Conservation (phyloP, 2,329 filamentous ascomycete genomes). For the Pestalotiopsis sp. region DNA sequence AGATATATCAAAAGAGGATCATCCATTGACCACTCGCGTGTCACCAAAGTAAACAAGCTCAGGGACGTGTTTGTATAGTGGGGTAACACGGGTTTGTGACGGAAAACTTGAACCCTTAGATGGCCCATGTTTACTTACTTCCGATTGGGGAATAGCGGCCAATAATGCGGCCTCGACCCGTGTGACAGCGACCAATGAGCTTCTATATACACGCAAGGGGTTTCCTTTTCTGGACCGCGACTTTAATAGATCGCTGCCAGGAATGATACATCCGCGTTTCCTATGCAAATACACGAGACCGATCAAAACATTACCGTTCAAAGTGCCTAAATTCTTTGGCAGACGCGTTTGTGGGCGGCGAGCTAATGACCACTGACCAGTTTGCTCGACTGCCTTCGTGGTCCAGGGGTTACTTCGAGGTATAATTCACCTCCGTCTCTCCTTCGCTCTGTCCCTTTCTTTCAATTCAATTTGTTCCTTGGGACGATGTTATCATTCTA, state of each 20-base stretch:
- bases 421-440: too few species aligned
- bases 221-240: not conserved
- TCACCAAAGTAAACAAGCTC: constrained; percentile 17
- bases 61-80: constrained; percentile 14
- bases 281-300: too few species aligned
- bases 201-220: not conserved
- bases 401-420: too few species aligned
- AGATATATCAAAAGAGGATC: constrained; percentile 2
- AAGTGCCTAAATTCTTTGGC: too few species aligned
- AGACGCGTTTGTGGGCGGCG: too few species aligned
- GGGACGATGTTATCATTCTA: too few species aligned
- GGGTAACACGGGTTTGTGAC: not conserved
- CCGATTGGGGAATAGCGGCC: constrained; percentile 40
- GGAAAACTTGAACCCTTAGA: not conserved
- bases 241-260: not conserved
- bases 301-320: too few species aligned
- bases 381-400: too few species aligned
- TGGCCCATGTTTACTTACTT: constrained; percentile 48
- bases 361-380: too few species aligned
- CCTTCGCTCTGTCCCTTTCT: too few species aligned
- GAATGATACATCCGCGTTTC: not conserved
- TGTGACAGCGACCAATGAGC: constrained; percentile 25
- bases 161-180: constrained; percentile 18
- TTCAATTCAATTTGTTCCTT: too few species aligned
- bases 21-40: constrained; percentile 21